A percentile compares a stretch with the other conserved stretches of the same genome.
phyloP scores from a whole-genome alignment of 208 protist genomes.

The Leishmania aethiopica region DNA sequence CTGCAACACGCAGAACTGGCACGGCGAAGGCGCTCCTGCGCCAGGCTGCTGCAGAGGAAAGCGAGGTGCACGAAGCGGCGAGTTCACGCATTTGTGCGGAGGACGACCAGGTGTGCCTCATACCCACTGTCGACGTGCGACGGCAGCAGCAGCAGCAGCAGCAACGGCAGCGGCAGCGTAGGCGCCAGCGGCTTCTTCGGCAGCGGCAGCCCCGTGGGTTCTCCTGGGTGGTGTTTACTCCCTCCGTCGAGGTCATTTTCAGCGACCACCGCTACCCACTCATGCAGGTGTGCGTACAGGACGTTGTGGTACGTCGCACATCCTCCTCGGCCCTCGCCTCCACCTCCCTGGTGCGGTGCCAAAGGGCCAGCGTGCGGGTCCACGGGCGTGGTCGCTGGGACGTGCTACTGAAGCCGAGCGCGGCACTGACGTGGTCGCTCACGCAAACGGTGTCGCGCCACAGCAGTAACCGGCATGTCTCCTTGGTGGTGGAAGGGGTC shows the following conservation, averaged over 20 bases:
- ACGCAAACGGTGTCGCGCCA: slow-evolving; percentile 49
- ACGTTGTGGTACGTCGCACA: slow-evolving; percentile 41
- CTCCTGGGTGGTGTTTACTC: slow-evolving; percentile 43
- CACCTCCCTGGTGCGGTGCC: slow-evolving; percentile 39
- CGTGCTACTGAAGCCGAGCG: slow-evolving; percentile 44
- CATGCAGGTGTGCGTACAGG: slow-evolving; percentile 39
- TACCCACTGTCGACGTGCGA: neutral
- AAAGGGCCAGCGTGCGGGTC: slow-evolving; percentile 44
- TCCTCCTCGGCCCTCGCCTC: slow-evolving; percentile 14
- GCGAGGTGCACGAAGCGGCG: neutral
- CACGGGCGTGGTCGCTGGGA: slow-evolving; percentile 85
- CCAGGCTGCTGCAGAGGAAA: neutral
- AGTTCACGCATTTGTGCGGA: neutral
- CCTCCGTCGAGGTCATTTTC: slow-evolving; percentile 53
- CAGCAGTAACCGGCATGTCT: slow-evolving; percentile 49
- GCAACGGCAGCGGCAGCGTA: neutral
- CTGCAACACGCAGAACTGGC: neutral
- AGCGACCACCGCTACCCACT: slow-evolving; percentile 75
- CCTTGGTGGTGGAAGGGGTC: slow-evolving; percentile 51
- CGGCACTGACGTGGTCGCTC: slow-evolving; percentile 40
- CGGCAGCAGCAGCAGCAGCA: slow-evolving; percentile 5
- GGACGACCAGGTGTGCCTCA: neutral
- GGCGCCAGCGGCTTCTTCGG: neutral
- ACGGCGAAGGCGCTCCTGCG: neutral
- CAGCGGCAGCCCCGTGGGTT: slow-evolving; percentile 15